phyloP scores from a whole-genome alignment of 1,284 basidiomycete genomes.

The Xerocomus alliaceus region DNA sequence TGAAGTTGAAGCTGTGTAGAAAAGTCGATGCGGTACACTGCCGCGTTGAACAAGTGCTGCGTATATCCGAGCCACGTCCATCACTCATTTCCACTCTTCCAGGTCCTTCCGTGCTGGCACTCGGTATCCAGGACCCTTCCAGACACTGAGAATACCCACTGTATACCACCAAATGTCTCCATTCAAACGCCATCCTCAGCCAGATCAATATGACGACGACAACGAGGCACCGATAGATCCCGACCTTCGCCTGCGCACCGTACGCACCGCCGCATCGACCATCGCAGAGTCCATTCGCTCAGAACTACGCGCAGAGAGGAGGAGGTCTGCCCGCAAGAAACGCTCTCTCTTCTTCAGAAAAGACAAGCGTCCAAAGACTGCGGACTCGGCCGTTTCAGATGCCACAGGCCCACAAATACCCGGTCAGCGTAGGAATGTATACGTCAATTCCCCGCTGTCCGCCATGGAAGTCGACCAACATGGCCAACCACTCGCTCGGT shows the following conservation, averaged over 20 bases:
- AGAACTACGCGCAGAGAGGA: constrained; percentile 73
- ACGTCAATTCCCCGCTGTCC: constrained; percentile 76
- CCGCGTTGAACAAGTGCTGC: background rate
- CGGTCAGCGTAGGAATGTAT: constrained; percentile 75
- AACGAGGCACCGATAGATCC: constrained; percentile 73
- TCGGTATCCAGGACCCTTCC: constrained; percentile 4
- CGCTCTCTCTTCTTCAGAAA: constrained; percentile 66
- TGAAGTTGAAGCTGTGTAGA: background rate
- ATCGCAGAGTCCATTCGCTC: constrained; percentile 84
- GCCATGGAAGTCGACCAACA: constrained; percentile 69
- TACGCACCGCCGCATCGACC: constrained; percentile 86
- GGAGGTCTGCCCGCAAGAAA: constrained; percentile 61
- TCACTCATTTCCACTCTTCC: background rate
- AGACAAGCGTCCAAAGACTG: constrained; percentile 53
- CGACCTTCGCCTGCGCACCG: constrained; percentile 83
- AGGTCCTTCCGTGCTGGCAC: constrained; percentile 13
- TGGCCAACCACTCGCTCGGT: constrained; percentile 81
- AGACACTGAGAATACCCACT: background rate
- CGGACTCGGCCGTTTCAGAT: constrained; percentile 32
- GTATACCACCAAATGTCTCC: constrained; percentile 35
- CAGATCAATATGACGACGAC: constrained; percentile 56
- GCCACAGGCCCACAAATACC: constrained; percentile 44
- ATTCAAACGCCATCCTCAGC: constrained; percentile 39
- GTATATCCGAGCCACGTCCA: background rate
- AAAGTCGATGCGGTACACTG: background rate